Conservation (phyloP, 208 protist genomes). For the Porcisia deanei region DNA sequence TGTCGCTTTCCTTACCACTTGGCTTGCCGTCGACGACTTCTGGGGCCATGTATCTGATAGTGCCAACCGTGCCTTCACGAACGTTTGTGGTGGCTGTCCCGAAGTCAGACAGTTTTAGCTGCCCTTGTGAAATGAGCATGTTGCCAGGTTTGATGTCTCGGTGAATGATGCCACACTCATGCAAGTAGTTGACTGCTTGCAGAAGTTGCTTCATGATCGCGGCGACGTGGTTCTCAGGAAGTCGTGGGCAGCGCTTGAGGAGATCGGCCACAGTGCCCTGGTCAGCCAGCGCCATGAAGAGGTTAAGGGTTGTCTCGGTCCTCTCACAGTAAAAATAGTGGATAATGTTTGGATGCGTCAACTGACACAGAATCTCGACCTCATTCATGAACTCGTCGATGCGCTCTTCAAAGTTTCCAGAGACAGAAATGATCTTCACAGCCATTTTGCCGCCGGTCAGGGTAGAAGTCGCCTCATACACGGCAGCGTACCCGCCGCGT, state of each 20-base stretch:
- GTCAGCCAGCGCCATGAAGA: slow-evolving; percentile 83
- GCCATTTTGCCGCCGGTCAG: slow-evolving; percentile 84
- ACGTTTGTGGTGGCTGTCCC: slow-evolving; percentile 60
- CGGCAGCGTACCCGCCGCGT: slow-evolving; percentile 65
- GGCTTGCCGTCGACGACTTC: slow-evolving; percentile 58
- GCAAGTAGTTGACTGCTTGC: slow-evolving; percentile 70
- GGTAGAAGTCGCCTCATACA: slow-evolving; percentile 71
- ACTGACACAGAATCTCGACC: slow-evolving; percentile 64
- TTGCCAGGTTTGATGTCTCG: slow-evolving; percentile 90
- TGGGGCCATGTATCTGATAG: slow-evolving; percentile 64
- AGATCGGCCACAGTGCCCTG: slow-evolving; percentile 63
- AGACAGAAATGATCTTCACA: slow-evolving; percentile 75
- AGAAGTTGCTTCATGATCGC: slow-evolving; percentile 72
- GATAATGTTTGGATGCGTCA: slow-evolving; percentile 81
- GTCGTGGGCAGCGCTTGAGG: slow-evolving; percentile 40
- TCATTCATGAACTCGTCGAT: slow-evolving; percentile 75
- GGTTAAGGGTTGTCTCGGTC: slow-evolving; percentile 51
- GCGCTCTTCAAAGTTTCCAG: slow-evolving; percentile 56
- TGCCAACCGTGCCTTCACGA: slow-evolving; percentile 57
- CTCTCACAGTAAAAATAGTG: slow-evolving; percentile 87
- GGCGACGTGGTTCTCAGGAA: slow-evolving; percentile 51
- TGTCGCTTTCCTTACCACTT: slow-evolving; percentile 60
- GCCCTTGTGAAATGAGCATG: slow-evolving; percentile 72
- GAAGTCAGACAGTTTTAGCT: slow-evolving; percentile 83
- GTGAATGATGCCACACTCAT: slow-evolving; percentile 79